A percentile compares a stretch with the other conserved stretches of the same genome.
phyloP scores from a whole-genome alignment of 257 asterid genomes.

The Hygrophila difformis region DNA sequence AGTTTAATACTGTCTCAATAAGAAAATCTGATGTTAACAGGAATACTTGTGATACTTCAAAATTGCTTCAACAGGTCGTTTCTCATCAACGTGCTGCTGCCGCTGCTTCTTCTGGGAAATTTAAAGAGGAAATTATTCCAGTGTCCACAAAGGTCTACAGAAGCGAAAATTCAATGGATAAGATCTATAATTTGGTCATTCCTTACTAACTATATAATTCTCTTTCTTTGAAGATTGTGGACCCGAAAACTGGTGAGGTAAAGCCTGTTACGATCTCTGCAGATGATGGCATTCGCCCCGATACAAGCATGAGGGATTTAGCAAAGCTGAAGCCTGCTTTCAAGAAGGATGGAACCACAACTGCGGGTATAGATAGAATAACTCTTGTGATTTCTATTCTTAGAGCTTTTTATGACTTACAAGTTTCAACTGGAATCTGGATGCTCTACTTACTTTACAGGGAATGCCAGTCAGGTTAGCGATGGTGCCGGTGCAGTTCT shows the following conservation, averaged over 20 bases:
- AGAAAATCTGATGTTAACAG: background rate
- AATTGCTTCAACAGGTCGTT: slow-evolving; percentile 40
- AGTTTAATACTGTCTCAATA: slow-evolving; percentile 18
- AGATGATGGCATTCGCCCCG: slow-evolving; percentile 87
- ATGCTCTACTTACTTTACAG: slow-evolving; percentile 30
- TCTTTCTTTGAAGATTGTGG: slow-evolving; percentile 42
- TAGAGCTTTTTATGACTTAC: background rate
- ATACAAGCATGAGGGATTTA: slow-evolving; percentile 50
- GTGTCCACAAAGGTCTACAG: slow-evolving; percentile 64
- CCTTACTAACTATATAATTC: no score
- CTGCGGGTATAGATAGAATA: slow-evolving; percentile 61
- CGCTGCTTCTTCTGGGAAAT: slow-evolving; percentile 77
- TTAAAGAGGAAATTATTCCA: slow-evolving; percentile 81
- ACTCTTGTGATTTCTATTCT: background rate
- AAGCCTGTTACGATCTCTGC: slow-evolving; percentile 57
- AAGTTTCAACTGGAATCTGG: background rate
- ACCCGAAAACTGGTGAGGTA: slow-evolving; percentile 55
- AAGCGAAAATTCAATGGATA: no score
- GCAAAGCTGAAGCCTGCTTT: slow-evolving; percentile 89
- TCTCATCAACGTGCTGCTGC: slow-evolving; percentile 93
- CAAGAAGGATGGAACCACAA: slow-evolving; percentile 74
- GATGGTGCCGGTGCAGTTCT: slow-evolving; percentile 99
- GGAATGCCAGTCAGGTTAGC: slow-evolving; percentile 82
- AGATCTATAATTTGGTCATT: no score
- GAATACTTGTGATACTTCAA: slow-evolving; percentile 10